Conservation (phyloP, 495 filamentous ascomycete species). For the Venustampulla echinocandica region DNA sequence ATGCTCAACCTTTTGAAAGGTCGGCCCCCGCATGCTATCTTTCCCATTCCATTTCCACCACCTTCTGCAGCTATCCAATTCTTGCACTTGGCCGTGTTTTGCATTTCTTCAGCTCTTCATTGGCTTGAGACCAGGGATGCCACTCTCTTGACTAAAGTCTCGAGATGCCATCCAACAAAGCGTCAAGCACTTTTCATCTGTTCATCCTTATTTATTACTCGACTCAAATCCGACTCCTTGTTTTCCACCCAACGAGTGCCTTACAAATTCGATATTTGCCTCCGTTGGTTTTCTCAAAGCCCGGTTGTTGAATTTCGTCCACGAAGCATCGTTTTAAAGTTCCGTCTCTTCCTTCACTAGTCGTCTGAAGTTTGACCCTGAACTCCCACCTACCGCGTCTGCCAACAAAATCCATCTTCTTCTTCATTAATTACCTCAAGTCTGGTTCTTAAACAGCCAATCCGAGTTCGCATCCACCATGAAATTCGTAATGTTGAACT, state of each 20-base stretch:
- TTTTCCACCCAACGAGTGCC: background rate
- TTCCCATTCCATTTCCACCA: too few species aligned
- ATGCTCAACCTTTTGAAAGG: too few species aligned
- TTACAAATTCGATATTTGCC: background rate
- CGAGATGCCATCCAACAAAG: background rate
- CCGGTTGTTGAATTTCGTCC: background rate
- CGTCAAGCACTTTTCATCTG: background rate
- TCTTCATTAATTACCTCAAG: too few species aligned
- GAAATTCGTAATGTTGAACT: conserved; percentile 59
- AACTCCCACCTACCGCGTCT: too few species aligned
- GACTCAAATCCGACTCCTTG: background rate
- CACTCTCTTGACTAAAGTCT: too few species aligned
- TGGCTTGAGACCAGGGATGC: too few species aligned
- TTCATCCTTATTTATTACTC: background rate
- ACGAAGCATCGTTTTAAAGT: too few species aligned
- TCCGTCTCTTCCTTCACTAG: too few species aligned
- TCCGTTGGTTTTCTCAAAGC: background rate
- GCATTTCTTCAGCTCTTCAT: background rate
- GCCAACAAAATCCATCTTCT: too few species aligned
- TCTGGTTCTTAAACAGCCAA: conserved; percentile 46
- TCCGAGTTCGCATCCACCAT: conserved; percentile 56
- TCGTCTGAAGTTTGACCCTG: too few species aligned
- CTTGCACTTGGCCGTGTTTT: background rate
- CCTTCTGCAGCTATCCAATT: background rate
- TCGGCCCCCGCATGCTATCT: too few species aligned